Evolutionary conservation across 2,329 filamentous ascomycete genomes (phyloP).

Genomic region (Alternaria burnsii): DNA sequence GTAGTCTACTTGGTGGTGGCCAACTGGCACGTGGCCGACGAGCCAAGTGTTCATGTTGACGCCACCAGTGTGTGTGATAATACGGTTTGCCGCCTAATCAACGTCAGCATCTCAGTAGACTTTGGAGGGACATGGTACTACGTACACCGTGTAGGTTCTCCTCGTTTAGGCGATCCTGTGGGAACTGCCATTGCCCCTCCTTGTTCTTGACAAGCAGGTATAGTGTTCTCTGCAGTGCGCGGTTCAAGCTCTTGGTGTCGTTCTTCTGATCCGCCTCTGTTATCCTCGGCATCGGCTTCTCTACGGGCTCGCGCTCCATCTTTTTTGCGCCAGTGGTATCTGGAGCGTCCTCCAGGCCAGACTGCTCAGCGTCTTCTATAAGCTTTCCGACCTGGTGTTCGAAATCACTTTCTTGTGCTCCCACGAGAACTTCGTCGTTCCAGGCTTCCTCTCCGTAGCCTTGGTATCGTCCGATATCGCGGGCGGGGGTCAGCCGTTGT

Average conservation of each 20-base stretch:
- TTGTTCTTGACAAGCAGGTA: slow-evolving; percentile 84
- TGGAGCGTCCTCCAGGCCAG: slow-evolving; percentile 52
- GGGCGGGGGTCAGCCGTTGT: slow-evolving; percentile 78
- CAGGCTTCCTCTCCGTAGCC: slow-evolving; percentile 77
- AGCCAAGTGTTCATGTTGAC: slow-evolving; percentile 99
- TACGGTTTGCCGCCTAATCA: slow-evolving; percentile 79
- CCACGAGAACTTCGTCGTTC: slow-evolving; percentile 89
- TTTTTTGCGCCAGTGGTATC: slow-evolving; percentile 45
- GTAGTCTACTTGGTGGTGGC: slow-evolving; percentile 73
- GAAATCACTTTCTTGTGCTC: slow-evolving; percentile 71
- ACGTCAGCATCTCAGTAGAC: slow-evolving; percentile 21
- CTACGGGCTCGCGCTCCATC: slow-evolving; percentile 69
- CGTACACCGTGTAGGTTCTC: slow-evolving; percentile 86
- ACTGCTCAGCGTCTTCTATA: slow-evolving; percentile 75
- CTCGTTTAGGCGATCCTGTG: slow-evolving; percentile 72
- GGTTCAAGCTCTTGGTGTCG: slow-evolving; percentile 81
- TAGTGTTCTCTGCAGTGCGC: slow-evolving; percentile 80
- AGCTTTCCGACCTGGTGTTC: slow-evolving; percentile 72
- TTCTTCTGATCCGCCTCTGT: slow-evolving; percentile 80
- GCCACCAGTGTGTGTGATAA: slow-evolving; percentile 79
- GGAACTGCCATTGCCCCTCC: slow-evolving; percentile 82
- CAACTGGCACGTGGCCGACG: slow-evolving; percentile 87
- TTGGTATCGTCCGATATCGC: slow-evolving; percentile 86
- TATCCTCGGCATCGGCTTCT: slow-evolving; percentile 72
- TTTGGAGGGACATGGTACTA: background rate